These are phyloP conservation scores for Peribolospora kevripleyi DNA, from an alignment of 768 basidiomycete species.

Conservation along the genomic window DNA sequence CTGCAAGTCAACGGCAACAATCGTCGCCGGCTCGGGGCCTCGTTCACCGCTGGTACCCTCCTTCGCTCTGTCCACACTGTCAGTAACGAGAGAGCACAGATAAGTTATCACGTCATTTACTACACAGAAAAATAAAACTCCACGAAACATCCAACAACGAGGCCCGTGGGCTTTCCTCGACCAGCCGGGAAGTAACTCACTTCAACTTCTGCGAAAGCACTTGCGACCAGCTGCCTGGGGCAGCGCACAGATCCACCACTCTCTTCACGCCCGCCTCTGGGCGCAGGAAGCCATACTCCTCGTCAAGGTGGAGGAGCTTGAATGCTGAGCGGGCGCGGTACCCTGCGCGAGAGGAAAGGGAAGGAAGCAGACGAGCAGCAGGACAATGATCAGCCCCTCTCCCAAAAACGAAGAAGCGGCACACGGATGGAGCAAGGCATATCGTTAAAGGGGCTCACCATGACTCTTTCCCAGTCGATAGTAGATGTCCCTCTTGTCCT, in stretches of 20 bases:
- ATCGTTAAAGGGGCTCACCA: no score
- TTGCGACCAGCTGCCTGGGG: slow-evolving; percentile 23
- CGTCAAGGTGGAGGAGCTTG: slow-evolving; percentile 19
- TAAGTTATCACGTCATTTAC: not conserved
- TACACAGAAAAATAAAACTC: no score
- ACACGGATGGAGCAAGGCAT: no score
- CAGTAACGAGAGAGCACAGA: not conserved
- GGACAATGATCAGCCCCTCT: no score
- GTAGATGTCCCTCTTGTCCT: no score
- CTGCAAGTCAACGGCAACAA: slow-evolving; percentile 20
- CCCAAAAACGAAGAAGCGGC: no score
- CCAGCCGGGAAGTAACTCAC: slow-evolving; percentile 3
- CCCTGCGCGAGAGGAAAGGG: slow-evolving; percentile 1
- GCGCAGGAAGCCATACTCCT: slow-evolving; percentile 15
- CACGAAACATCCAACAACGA: no score
- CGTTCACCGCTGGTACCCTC: not conserved
- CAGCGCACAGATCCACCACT: slow-evolving; percentile 18
- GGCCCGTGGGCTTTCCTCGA: not conserved
- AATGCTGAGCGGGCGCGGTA: slow-evolving; percentile 18
- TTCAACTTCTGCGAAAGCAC: slow-evolving; percentile 19
- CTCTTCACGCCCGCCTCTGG: slow-evolving; percentile 9
- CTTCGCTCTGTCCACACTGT: slow-evolving; percentile 4
- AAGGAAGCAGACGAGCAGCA: no score
- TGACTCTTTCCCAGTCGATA: no score
- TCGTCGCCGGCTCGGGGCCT: slow-evolving; percentile 6